Percentiles rank a stretch among this genome's conserved stretches.
phyloP scores from a whole-genome alignment of 768 basidiomycete genomes.

The Amanita thiersii region DNA sequence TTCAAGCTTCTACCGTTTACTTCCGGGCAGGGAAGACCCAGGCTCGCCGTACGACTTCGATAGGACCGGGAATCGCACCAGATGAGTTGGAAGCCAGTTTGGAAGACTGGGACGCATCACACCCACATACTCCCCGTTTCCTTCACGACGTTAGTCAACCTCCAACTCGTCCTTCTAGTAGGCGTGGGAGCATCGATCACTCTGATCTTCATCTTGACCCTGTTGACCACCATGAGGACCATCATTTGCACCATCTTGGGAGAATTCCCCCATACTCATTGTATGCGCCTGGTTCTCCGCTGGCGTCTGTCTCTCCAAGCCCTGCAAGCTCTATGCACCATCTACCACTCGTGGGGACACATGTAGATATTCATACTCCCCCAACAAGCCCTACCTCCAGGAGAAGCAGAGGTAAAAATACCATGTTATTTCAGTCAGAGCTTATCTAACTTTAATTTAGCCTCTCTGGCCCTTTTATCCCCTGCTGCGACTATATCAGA shows the following conservation, averaged over 20 bases:
- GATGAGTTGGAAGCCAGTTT: conserved; percentile 18
- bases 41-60: conserved; percentile 29
- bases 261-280: conserved; percentile 31
- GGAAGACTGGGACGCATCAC: conserved; percentile 21
- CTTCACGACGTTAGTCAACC: conserved; percentile 1
- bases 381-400: not conserved
- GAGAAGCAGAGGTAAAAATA: conserved; percentile 4
- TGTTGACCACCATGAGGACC: conserved; percentile 24
- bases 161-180: conserved; percentile 3
- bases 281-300: conserved; percentile 14
- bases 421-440: conserved; percentile 17
- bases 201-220: conserved; percentile 23
- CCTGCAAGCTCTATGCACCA: conserved; percentile 5
- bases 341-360: not conserved
- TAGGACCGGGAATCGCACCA: conserved; percentile 39
- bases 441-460: conserved; percentile 4
- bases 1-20: conserved; percentile 62
- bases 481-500: conserved; percentile 8
- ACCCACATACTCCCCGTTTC: conserved; percentile 3
- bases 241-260: conserved; percentile 13
- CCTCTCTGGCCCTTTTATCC: not conserved
- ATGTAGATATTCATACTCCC: not conserved
- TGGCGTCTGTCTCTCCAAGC: conserved; percentile 5
- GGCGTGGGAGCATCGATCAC: conserved; percentile 25
- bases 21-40: conserved; percentile 51